Evolutionary conservation across 2,329 filamentous ascomycete genomes (phyloP).

Genomic region (Camillea tinctor): DNA sequence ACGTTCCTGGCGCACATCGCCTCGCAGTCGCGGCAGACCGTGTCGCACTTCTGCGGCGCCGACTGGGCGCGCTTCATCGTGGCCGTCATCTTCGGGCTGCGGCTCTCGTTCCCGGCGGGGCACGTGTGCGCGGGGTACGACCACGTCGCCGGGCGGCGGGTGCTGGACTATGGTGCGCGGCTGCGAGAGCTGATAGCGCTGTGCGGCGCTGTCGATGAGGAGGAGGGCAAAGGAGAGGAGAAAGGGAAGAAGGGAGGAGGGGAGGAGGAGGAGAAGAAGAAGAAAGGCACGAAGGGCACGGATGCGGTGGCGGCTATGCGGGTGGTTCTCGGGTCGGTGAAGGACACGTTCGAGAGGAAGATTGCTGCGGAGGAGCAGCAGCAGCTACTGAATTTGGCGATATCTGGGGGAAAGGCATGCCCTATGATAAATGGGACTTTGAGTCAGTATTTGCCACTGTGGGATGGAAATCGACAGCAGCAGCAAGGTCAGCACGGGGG

Average conservation of each 20-base stretch:
- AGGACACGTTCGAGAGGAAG: slow-evolving; percentile 44
- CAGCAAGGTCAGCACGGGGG: slow-evolving; percentile 10
- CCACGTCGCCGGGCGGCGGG: slow-evolving; percentile 37
- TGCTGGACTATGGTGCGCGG: slow-evolving; percentile 37
- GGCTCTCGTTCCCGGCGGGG: slow-evolving; percentile 43
- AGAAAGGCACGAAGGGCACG: slow-evolving; percentile 35
- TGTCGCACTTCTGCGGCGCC: slow-evolving; percentile 39
- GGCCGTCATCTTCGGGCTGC: slow-evolving; percentile 42
- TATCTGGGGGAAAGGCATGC: slow-evolving; percentile 29
- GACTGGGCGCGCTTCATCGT: slow-evolving; percentile 46
- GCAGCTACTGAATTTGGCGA: slow-evolving; percentile 5
- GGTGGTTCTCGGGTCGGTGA: slow-evolving; percentile 46
- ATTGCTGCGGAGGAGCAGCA: slow-evolving; percentile 33
- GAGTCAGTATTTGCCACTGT: slow-evolving; percentile 44
- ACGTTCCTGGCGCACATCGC: slow-evolving; percentile 34
- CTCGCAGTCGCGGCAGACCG: slow-evolving; percentile 21
- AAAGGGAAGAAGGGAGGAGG: slow-evolving; percentile 9
- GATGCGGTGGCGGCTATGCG: slow-evolving; percentile 46
- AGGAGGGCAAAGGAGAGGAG: slow-evolving; percentile 1
- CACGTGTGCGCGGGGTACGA: slow-evolving; percentile 39
- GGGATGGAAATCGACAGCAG: slow-evolving; percentile 40
- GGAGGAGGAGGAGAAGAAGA: slow-evolving; percentile 15
- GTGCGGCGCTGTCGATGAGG: neutral
- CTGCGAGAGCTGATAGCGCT: slow-evolving; percentile 1
- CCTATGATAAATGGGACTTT: slow-evolving; percentile 53